Conservation (phyloP, 2,329 filamentous ascomycete species). For the Kalmusia sp. region DNA sequence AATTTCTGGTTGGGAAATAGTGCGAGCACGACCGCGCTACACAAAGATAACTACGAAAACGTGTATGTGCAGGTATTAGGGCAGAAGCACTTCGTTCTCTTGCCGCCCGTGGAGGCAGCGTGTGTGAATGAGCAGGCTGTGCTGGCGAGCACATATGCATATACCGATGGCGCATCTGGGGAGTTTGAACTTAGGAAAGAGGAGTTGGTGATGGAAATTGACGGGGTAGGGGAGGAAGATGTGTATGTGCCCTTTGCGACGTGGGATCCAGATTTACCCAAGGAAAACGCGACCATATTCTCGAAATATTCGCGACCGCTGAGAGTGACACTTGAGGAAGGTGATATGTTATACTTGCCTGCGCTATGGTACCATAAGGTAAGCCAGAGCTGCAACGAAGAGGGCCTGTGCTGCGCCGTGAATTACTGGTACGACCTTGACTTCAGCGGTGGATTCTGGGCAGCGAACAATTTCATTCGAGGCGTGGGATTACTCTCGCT, state of each 20-base stretch:
- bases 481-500: slow-evolving; percentile 31
- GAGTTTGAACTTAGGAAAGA: background rate
- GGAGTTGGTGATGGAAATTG: slow-evolving; percentile 39
- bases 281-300: slow-evolving; percentile 58
- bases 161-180: slow-evolving; percentile 2
- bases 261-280: slow-evolving; percentile 74
- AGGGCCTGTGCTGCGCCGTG: slow-evolving; percentile 77
- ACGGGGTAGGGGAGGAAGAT: slow-evolving; percentile 31
- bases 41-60: slow-evolving; percentile 87
- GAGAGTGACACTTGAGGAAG: slow-evolving; percentile 71
- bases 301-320: slow-evolving; percentile 67
- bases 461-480: slow-evolving; percentile 61
- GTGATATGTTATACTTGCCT: slow-evolving; percentile 84
- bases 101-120: slow-evolving; percentile 74
- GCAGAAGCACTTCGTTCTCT: slow-evolving; percentile 74
- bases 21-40: slow-evolving; percentile 72
- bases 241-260: slow-evolving; percentile 69
- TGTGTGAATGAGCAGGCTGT: slow-evolving; percentile 72
- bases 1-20: slow-evolving; percentile 84
- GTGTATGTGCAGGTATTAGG: slow-evolving; percentile 80
- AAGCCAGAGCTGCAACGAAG: slow-evolving; percentile 70
- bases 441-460: slow-evolving; percentile 73
- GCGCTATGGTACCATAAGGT: slow-evolving; percentile 87
- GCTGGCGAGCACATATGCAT: slow-evolving; percentile 64
- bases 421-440: slow-evolving; percentile 92